A percentile compares a stretch with the other conserved stretches of the same genome.
phyloP scores from a whole-genome alignment of 2,329 filamentous ascomycete species.

The Aspergillus thermomutatus region DNA sequence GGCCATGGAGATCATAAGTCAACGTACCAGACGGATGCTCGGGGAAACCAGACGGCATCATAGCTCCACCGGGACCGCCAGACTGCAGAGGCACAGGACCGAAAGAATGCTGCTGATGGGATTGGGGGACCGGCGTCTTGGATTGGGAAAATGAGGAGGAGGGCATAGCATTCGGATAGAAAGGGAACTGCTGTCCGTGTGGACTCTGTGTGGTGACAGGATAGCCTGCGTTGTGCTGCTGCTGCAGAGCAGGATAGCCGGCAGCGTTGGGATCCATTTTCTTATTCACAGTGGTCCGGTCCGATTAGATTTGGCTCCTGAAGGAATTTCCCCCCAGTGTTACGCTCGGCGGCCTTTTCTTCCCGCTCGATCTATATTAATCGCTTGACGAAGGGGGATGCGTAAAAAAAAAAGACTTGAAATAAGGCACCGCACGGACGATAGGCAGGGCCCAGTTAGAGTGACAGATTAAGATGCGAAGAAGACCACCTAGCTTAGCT shows the following conservation, averaged over 20 bases:
- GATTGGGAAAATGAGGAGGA: conserved; percentile 27
- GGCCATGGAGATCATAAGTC: conserved; percentile 3
- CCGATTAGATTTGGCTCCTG: not conserved
- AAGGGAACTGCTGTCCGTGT: conserved; percentile 31
- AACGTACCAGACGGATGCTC: conserved; percentile 35
- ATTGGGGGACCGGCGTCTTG: conserved; percentile 29
- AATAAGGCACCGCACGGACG: not conserved
- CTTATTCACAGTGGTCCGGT: not conserved
- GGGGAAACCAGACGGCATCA: conserved; percentile 37
- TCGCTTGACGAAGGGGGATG: not conserved
- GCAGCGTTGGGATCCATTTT: conserved; percentile 31
- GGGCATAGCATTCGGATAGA: conserved; percentile 33
- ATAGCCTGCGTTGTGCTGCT: conserved; percentile 25
- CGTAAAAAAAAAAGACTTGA: not conserved
- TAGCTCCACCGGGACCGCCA: conserved; percentile 33
- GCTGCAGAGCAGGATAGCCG: conserved; percentile 23
- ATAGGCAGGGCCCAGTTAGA: not conserved
- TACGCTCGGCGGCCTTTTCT: not conserved
- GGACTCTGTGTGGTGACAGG: conserved; percentile 32
- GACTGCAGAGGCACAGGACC: conserved; percentile 34
- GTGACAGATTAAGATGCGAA: too few relatives aligned
- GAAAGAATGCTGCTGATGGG: conserved; percentile 33
- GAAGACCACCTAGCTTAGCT: not conserved
- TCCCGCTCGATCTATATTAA: not conserved
- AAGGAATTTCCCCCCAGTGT: not conserved